Conservation (phyloP, 2,329 filamentous ascomycete genomes). For the Penicillium thymicola region DNA sequence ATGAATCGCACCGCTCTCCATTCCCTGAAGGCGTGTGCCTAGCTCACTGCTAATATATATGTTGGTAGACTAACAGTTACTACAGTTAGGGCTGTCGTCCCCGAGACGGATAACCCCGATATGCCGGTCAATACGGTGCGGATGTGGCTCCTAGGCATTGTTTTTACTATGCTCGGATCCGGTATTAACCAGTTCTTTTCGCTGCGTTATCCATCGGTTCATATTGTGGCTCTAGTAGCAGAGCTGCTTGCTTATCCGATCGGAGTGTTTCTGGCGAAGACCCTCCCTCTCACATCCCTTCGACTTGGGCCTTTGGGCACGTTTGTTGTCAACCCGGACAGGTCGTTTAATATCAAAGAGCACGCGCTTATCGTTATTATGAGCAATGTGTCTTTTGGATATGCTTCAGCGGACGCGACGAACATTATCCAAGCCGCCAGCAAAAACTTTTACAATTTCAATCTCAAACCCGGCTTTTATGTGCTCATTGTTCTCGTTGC, state of each 20-base stretch:
- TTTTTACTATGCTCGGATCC: conserved; percentile 43
- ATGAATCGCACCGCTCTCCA: conserved; percentile 27
- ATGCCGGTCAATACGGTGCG: conserved; percentile 30
- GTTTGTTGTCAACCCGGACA: conserved; percentile 41
- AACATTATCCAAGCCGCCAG: conserved; percentile 46
- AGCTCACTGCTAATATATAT: neutral
- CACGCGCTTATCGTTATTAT: conserved; percentile 49
- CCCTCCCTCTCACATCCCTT: conserved; percentile 37
- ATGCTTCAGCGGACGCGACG: conserved; percentile 46
- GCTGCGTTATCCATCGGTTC: conserved; percentile 46
- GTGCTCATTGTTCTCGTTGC: conserved; percentile 40
- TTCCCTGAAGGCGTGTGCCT: conserved; percentile 21
- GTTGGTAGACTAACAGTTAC: neutral
- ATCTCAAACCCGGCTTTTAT: conserved; percentile 39
- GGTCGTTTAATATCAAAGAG: conserved; percentile 48
- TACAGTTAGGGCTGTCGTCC: conserved; percentile 27
- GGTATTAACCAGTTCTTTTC: conserved; percentile 50
- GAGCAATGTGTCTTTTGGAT: conserved; percentile 50
- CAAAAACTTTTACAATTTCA: conserved; percentile 40
- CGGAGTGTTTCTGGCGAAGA: conserved; percentile 40
- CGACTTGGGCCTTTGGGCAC: conserved; percentile 19
- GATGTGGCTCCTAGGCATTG: conserved; percentile 47
- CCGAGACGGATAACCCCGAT: conserved; percentile 28
- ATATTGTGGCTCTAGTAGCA: conserved; percentile 47
- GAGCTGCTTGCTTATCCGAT: conserved; percentile 46